These are phyloP conservation scores for Olyra latifolia DNA, from an alignment of 176 grass and related monocot species.

Conservation along the genomic window DNA sequence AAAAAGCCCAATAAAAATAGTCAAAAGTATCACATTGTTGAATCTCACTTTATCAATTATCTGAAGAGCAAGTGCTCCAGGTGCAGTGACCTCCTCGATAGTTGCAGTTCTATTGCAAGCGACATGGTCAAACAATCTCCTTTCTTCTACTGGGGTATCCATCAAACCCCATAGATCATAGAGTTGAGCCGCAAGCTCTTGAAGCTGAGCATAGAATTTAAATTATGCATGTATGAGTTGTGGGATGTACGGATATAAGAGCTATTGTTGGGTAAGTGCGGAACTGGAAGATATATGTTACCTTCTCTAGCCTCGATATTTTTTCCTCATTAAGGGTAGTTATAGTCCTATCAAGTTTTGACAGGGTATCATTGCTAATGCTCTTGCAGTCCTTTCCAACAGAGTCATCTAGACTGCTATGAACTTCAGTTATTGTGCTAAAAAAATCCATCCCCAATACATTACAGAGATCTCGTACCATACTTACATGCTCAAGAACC, in stretches of 20 bases:
- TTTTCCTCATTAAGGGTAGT: conserved; percentile 69
- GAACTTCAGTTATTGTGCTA: conserved; percentile 52
- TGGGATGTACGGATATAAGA: neutral
- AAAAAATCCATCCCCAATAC: conserved; percentile 53
- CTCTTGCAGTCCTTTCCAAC: conserved; percentile 56
- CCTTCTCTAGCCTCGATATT: conserved; percentile 63
- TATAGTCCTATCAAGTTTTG: conserved; percentile 63
- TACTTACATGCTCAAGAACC: conserved; percentile 52
- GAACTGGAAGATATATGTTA: conserved; percentile 22
- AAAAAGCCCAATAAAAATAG: neutral
- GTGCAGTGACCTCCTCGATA: conserved; percentile 75
- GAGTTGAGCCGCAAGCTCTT: conserved; percentile 81
- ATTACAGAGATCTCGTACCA: conserved; percentile 55
- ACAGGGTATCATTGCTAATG: conserved; percentile 72
- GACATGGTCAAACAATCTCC: conserved; percentile 82
- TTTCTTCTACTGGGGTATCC: conserved; percentile 56
- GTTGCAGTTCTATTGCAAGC: conserved; percentile 62
- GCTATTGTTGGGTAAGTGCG: neutral
- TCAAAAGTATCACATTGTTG: neutral
- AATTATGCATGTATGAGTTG: neutral
- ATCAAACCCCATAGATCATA: conserved; percentile 97
- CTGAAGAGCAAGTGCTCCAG: conserved; percentile 79
- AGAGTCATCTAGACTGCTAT: conserved; percentile 60
- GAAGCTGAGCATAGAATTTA: conserved; percentile 56
- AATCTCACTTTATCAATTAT: conserved; percentile 86